Evolutionary conservation across 1,284 basidiomycete genomes (phyloP), one percentile per base, ranked within the genome.

Genomic region (Malassezia caprae): DNA sequence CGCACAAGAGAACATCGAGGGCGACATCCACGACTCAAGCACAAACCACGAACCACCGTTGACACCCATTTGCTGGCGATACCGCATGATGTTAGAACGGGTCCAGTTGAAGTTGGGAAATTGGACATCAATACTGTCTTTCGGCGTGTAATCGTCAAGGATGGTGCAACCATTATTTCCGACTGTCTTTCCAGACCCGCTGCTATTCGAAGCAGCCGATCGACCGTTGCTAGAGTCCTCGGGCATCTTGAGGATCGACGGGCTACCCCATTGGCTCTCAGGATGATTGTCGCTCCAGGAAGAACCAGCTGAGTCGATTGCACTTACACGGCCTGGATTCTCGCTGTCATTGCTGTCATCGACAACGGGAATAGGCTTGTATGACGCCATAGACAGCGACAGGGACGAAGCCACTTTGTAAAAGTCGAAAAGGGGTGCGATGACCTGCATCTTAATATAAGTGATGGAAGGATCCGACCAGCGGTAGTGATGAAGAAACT

Each of bases 1-100:
- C 3, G 85, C 84, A 56, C 84, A 85, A 2, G 72, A 69, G 68
- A 86, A 87, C 30, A 85, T 62, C 39, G 82, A 83, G 4, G 82
- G 82, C 6, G 82, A 81, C 83, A 88, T 86, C 85, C 86, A 88
- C 27, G 80, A 76, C 69, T 88, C 86, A 53, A 83, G 81, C 1
- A 86, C 84, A 64, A 87, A 86, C 68, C 68, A 69, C 7, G 61
- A 46, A 37, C 68, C 68, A 4, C 62, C 50, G 32, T 69, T 69
- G 51, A 69, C 64, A 31, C 65, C 68, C 48, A 64, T 57, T 53
- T 69, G 67, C 55, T 68, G 55, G n/a, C 67, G 65, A 35, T 69
- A 69, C 21, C 67, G 63, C 64, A 69, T 64, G 39, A 66, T 63
- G 53, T 61, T 72, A 12, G 71, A 63, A 32, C 64, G 64, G 21